phyloP scores from a whole-genome alignment of 2,329 filamentous ascomycete species.

The Paraphaeosphaeria sporulosa region DNA sequence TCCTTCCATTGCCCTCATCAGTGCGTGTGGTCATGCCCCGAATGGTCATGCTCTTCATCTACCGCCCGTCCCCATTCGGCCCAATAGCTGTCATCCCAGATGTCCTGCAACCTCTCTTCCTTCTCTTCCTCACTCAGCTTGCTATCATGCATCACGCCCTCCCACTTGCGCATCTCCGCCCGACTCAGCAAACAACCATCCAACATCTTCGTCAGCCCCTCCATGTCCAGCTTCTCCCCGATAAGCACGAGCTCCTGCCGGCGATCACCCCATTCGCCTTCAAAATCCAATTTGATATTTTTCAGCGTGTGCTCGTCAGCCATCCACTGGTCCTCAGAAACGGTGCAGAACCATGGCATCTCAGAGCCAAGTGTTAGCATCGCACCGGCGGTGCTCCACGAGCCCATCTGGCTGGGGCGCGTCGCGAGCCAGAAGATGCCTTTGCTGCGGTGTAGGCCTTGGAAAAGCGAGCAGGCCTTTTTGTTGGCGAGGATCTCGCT shows the following conservation, averaged over 20 bases:
- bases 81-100: conserved; percentile 70
- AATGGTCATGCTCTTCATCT: conserved; percentile 35
- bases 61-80: conserved; percentile 53
- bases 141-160: conserved; percentile 47
- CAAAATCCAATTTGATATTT: conserved; percentile 60
- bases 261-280: conserved; percentile 69
- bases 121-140: conserved; percentile 48
- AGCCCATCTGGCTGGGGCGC: conserved; percentile 62
- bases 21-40: conserved; percentile 16
- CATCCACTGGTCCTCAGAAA: conserved; percentile 61
- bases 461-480: conserved; percentile 60
- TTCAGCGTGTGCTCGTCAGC: conserved; percentile 57
- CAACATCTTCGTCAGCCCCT: conserved; percentile 60
- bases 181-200: conserved; percentile 70
- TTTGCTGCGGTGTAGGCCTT: conserved; percentile 68
- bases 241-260: conserved; percentile 79
- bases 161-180: conserved; percentile 58
- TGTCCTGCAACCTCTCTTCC: conserved; percentile 55
- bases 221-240: conserved; percentile 67
- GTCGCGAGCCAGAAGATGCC: conserved; percentile 69
- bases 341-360: conserved; percentile 66
- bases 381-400: conserved; percentile 70
- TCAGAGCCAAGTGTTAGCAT: conserved; percentile 69
- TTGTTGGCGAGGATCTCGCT: conserved; percentile 63
- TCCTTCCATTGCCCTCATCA: background rate